phyloP scores from a whole-genome alignment of 2,329 filamentous ascomycete species.

The Ascochyta rabiei region DNA sequence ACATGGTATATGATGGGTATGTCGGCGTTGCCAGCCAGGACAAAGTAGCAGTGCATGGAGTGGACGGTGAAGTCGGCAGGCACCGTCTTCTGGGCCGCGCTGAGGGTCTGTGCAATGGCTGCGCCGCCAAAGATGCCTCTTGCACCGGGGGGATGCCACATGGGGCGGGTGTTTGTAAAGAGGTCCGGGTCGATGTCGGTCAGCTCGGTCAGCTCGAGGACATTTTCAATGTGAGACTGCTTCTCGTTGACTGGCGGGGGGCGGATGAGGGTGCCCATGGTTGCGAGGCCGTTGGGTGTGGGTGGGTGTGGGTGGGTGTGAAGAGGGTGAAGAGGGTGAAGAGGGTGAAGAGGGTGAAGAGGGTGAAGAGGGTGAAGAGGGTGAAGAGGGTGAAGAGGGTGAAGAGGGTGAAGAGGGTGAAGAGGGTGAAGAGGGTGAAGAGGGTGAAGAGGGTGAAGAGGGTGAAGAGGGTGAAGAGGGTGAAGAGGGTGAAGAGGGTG shows the following conservation, averaged over 20 bases:
- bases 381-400: no score
- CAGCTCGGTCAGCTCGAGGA: constrained; percentile 83
- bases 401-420: no score
- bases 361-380: no score
- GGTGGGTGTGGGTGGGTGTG: background rate
- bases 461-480: no score
- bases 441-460: no score
- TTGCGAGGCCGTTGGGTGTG: background rate
- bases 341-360: no score
- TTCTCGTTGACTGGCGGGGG: constrained; percentile 74
- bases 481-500: no score
- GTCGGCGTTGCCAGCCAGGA: constrained; percentile 83
- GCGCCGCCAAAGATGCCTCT: constrained; percentile 92
- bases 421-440: no score
- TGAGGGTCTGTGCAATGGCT: constrained; percentile 89
- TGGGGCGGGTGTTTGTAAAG: constrained; percentile 89
- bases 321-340: no score
- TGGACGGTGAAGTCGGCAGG: constrained; percentile 81
- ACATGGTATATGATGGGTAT: constrained; percentile 95
- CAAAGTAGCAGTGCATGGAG: constrained; percentile 99
- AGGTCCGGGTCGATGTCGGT: constrained; percentile 79
- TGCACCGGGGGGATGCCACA: constrained; percentile 92
- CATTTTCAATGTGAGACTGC: constrained; percentile 85
- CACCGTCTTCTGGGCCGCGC: constrained; percentile 87
- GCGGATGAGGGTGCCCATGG: constrained; percentile 68